Conservation (phyloP, 2,329 filamentous ascomycete species). For the Didymella lethalis region DNA sequence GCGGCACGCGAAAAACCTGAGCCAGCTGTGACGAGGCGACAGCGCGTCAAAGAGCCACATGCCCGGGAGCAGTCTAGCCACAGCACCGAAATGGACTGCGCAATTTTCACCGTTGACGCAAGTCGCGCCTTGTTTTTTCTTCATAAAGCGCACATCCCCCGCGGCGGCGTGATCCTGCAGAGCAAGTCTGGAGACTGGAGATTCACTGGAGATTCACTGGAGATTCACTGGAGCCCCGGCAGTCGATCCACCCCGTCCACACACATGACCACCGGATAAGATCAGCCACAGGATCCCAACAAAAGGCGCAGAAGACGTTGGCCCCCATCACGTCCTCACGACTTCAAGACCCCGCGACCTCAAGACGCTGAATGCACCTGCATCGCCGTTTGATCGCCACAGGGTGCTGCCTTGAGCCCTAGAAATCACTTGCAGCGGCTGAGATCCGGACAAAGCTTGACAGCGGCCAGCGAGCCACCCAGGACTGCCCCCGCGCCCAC, state of each 20-base stretch:
- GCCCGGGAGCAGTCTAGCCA: constrained; percentile 23
- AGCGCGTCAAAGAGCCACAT: constrained; percentile 20
- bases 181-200: not conserved
- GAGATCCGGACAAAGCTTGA: constrained; percentile 11
- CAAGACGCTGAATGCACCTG: constrained; percentile 16
- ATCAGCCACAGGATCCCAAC: constrained; percentile 9
- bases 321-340: not conserved
- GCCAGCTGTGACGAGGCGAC: constrained; percentile 18
- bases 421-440: constrained; percentile 8
- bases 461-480: constrained; percentile 2
- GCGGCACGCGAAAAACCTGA: constrained; percentile 23
- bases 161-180: not conserved
- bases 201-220: not conserved
- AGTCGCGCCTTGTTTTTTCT: constrained; percentile 23
- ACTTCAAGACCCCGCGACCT: not conserved
- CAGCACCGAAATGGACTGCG: constrained; percentile 14
- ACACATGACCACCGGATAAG: constrained; percentile 16
- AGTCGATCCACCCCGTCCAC: constrained; percentile 9
- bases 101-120: constrained; percentile 20
- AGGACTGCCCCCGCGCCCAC: constrained; percentile 35
- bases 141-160: constrained; percentile 21
- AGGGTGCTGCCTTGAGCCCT: constrained; percentile 20
- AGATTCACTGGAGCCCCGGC: constrained; percentile 9
- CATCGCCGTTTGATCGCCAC: constrained; percentile 19
- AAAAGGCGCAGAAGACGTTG: not conserved